Percentiles rank a stretch among this genome's conserved stretches.
Evolutionary conservation across 192 early-diverging fungal genomes (phyloP).

Genomic region (Podila verticillata): DNA sequence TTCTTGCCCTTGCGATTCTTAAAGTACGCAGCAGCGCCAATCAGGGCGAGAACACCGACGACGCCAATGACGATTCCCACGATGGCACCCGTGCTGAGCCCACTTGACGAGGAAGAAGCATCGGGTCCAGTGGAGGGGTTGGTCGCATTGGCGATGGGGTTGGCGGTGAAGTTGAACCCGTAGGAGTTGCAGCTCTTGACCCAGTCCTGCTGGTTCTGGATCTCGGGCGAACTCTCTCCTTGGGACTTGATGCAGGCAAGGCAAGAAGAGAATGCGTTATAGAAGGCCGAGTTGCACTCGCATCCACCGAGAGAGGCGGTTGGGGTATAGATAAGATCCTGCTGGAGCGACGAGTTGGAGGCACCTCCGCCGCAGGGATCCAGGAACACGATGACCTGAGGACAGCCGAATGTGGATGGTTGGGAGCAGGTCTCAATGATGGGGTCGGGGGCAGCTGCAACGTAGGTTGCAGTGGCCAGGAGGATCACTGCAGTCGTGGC

Average conservation of each 20-base stretch:
- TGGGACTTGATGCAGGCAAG: conserved; percentile 38
- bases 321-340: conserved; percentile 37
- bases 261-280: conserved; percentile 19
- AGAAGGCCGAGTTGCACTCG: conserved; percentile 36
- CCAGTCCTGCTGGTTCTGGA: conserved; percentile 41
- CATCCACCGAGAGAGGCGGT: conserved; percentile 36
- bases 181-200: conserved; percentile 17
- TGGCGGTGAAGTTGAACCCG: conserved; percentile 30
- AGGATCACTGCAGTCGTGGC: neutral
- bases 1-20: conserved; percentile 14
- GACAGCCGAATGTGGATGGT: conserved; percentile 9
- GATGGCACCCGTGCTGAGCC: conserved; percentile 45
- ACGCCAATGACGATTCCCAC: conserved; percentile 35
- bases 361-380: conserved; percentile 42
- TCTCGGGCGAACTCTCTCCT: conserved; percentile 26
- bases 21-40: conserved; percentile 13
- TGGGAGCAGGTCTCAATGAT: conserved; percentile 22
- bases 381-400: conserved; percentile 14
- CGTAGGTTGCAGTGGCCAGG: neutral
- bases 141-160: conserved; percentile 20
- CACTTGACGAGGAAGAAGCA: neutral
- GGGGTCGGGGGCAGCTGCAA: conserved; percentile 6
- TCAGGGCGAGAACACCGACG: conserved; percentile 10
- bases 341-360: conserved; percentile 33
- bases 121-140: neutral